These are phyloP conservation scores for Pezizomycotina sp. DNA, from an alignment of 2,329 filamentous ascomycete species.

Conservation along the genomic window DNA sequence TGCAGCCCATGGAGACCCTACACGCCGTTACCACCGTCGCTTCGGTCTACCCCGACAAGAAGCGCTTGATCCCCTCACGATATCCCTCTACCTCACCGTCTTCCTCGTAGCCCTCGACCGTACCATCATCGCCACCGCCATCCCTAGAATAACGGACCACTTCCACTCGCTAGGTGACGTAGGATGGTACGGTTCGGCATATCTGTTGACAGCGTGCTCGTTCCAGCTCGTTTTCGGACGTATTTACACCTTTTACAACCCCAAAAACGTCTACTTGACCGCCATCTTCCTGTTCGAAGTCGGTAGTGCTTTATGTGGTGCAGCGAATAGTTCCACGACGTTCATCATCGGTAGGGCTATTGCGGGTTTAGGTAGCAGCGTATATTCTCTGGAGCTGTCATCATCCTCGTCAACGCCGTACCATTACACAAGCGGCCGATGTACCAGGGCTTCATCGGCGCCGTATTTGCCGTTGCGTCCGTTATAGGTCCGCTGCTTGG, in stretches of 20 bases:
- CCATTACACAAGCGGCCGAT: slow-evolving; percentile 25
- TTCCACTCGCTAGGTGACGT: slow-evolving; percentile 30
- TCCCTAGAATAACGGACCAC: slow-evolving; percentile 41
- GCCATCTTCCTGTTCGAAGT: slow-evolving; percentile 18
- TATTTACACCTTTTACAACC: slow-evolving; percentile 30
- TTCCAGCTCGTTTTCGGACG: slow-evolving; percentile 32
- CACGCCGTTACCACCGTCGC: no score
- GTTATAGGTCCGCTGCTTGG: slow-evolving; percentile 37
- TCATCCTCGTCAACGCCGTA: slow-evolving; percentile 30
- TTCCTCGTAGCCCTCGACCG: slow-evolving; percentile 43
- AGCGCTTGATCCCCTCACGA: no score
- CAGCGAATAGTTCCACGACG: slow-evolving; percentile 35
- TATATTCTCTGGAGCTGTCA: slow-evolving; percentile 36
- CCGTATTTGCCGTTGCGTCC: slow-evolving; percentile 35
- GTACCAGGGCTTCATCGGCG: slow-evolving; percentile 26
- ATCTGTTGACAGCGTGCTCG: slow-evolving; percentile 28
- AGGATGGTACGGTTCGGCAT: slow-evolving; percentile 31
- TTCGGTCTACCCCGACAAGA: no score
- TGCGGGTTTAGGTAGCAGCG: slow-evolving; percentile 38
- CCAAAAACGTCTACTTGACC: slow-evolving; percentile 25
- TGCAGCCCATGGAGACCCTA: no score
- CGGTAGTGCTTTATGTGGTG: slow-evolving; percentile 40
- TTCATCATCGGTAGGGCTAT: slow-evolving; percentile 40
- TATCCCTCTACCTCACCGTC: slow-evolving; percentile 39
- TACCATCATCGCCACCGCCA: slow-evolving; percentile 41